Conservation (phyloP, 805 yeast genomes). For the Maudiozyma serrabonitensis region DNA sequence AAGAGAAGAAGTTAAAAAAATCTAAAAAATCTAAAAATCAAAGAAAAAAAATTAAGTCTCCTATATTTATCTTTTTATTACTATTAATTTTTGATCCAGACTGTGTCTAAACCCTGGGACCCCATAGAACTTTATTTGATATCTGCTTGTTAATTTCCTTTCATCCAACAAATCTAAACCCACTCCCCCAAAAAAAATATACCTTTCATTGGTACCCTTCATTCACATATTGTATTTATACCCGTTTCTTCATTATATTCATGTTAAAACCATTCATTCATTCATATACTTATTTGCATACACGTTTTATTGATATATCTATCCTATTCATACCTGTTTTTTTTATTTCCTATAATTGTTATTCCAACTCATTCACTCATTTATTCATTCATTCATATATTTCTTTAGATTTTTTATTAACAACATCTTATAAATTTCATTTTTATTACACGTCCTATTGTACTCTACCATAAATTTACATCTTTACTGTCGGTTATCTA, state of each 20-base stretch:
- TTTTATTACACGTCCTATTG: not conserved
- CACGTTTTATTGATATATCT: constrained; percentile 2
- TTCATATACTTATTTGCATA: constrained; percentile 1
- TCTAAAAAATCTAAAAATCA: not conserved
- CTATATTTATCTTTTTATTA: not conserved
- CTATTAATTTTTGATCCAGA: not conserved
- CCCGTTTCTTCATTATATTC: constrained; percentile 2
- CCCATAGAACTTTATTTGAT: not conserved
- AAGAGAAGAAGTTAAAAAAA: not conserved
- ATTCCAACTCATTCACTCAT: not conserved
- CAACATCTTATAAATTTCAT: not conserved
- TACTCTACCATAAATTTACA: not conserved
- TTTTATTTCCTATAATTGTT: not conserved
- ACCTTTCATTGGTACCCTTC: not conserved
- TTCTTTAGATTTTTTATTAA: not conserved
- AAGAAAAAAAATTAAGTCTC: not conserved
- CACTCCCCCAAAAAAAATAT: not conserved
- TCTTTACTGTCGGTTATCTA: not conserved
- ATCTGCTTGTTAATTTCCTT: not conserved
- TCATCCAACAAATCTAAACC: not conserved
- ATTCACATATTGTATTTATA: not conserved
- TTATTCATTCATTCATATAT: constrained; percentile 3
- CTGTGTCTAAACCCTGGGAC: not conserved
- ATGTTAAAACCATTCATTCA: constrained; percentile 2
- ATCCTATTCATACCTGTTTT: not conserved